These are phyloP conservation scores for Fragosphaeria purpurea DNA, from an alignment of 2,329 filamentous ascomycete species.

Conservation along the genomic window DNA sequence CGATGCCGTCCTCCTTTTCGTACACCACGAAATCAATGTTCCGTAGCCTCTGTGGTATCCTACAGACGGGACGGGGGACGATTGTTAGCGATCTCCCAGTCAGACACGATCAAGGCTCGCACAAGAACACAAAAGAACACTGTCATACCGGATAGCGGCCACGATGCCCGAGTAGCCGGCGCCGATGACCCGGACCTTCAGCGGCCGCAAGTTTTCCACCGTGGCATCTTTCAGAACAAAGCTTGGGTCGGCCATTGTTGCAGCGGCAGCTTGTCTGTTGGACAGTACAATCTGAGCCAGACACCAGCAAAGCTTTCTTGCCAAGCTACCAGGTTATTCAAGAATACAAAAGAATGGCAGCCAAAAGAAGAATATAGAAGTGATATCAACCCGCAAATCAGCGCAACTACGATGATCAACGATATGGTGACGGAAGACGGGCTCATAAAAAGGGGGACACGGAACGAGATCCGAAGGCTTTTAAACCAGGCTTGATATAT, in stretches of 20 bases:
- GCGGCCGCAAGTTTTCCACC: constrained; percentile 22
- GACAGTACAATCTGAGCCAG: too few relatives aligned
- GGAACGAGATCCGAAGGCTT: background rate
- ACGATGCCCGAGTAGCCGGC: constrained; percentile 25
- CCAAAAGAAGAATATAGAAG: background rate
- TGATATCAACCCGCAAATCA: too few relatives aligned
- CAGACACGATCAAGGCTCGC: too few relatives aligned
- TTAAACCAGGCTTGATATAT: too few relatives aligned
- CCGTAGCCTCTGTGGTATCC: constrained; percentile 23
- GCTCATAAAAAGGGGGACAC: background rate
- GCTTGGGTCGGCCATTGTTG: background rate
- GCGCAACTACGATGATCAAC: too few relatives aligned
- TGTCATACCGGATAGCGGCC: constrained; percentile 21
- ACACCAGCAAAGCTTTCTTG: too few relatives aligned
- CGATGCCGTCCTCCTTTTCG: constrained; percentile 24
- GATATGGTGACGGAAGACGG: too few relatives aligned
- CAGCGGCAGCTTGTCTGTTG: too few relatives aligned
- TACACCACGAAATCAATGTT: constrained; percentile 25
- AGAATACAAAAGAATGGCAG: background rate
- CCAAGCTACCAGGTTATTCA: background rate
- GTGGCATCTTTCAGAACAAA: constrained; percentile 19
- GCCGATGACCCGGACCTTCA: constrained; percentile 24
- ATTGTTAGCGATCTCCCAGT: too few relatives aligned
- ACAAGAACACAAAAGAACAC: too few relatives aligned
- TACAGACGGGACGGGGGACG: constrained; percentile 1